Evolutionary conservation across 306 rosid genomes (phyloP).

Genomic region (apple (Malus domestica)): DNA sequence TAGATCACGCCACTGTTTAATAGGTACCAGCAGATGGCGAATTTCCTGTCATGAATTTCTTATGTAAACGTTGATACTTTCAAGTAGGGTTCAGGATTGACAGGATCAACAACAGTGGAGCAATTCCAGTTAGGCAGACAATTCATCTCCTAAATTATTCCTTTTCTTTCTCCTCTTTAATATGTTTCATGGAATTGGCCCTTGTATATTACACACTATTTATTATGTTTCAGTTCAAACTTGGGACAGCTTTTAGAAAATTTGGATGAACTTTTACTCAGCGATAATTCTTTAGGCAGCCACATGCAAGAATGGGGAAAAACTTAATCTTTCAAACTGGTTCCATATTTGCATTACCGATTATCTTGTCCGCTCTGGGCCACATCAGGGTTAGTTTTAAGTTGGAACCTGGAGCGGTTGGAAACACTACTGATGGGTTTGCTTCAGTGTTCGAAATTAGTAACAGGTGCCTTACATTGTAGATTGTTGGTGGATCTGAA

Average conservation of each 20-base stretch:
- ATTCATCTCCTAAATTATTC: not conserved
- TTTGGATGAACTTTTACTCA: not conserved
- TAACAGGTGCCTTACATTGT: slow-evolving; percentile 21
- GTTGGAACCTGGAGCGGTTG: slow-evolving; percentile 80
- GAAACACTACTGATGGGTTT: slow-evolving; percentile 59
- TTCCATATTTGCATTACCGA: not conserved
- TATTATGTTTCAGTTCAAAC: not conserved
- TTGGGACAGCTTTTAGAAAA: not conserved
- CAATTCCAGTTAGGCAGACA: not conserved
- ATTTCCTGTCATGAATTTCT: slow-evolving; percentile 77
- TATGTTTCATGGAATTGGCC: not conserved
- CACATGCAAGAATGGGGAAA: not conserved
- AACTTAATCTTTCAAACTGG: not conserved
- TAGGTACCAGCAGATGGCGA: slow-evolving; percentile 93
- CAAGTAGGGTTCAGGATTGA: not conserved
- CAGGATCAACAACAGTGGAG: not conserved
- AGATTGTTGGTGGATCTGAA: slow-evolving; percentile 96
- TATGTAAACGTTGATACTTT: not conserved
- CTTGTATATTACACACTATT: not conserved
- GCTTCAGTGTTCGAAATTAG: slow-evolving; percentile 7
- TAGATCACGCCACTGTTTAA: slow-evolving; percentile 10
- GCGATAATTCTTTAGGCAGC: not conserved
- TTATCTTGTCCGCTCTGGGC: not conserved
- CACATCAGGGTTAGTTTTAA: slow-evolving; percentile 68
- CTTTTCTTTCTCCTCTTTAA: not conserved